These are phyloP conservation scores for Xerocomus nothofagi DNA, from an alignment of 1,284 basidiomycete species.

Conservation along the genomic window DNA sequence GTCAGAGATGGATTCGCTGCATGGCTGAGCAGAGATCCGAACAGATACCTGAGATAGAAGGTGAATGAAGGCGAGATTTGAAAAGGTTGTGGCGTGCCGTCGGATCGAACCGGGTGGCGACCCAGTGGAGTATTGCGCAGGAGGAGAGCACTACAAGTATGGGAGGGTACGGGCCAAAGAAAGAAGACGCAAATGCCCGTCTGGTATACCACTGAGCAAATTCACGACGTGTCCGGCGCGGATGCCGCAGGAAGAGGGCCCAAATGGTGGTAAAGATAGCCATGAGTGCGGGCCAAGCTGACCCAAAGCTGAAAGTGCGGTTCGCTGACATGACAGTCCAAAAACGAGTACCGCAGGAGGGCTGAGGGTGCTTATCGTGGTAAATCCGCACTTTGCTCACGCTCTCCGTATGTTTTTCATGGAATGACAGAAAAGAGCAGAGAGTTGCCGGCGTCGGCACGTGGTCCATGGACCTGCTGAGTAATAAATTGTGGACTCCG, in stretches of 20 bases:
- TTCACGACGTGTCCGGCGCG: constrained; percentile 15
- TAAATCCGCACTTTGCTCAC: constrained; percentile 10
- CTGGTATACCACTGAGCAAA: neutral
- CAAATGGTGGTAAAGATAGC: constrained; percentile 6
- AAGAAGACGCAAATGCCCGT: neutral
- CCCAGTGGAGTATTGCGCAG: constrained; percentile 10
- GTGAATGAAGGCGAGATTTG: neutral
- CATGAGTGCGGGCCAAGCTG: constrained; percentile 4
- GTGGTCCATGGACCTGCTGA: constrained; percentile 33
- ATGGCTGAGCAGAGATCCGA: neutral
- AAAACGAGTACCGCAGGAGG: constrained; percentile 10
- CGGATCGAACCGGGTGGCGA: constrained; percentile 4
- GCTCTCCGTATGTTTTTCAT: too few species aligned
- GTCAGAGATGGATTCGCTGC: neutral
- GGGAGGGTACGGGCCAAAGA: neutral
- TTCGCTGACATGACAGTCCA: constrained; percentile 1
- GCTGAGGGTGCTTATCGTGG: constrained; percentile 25
- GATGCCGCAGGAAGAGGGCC: constrained; percentile 4
- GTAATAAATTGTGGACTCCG: constrained; percentile 10
- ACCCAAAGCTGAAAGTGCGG: constrained; percentile 7
- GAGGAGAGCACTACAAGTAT: constrained; percentile 19
- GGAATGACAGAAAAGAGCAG: neutral
- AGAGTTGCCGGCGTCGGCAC: constrained; percentile 22
- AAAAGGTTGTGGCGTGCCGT: constrained; percentile 6
- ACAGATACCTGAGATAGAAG: constrained; percentile 8